These are phyloP conservation scores for Phanerochaete sordida DNA, from an alignment of 768 basidiomycete species.

Conservation along the genomic window DNA sequence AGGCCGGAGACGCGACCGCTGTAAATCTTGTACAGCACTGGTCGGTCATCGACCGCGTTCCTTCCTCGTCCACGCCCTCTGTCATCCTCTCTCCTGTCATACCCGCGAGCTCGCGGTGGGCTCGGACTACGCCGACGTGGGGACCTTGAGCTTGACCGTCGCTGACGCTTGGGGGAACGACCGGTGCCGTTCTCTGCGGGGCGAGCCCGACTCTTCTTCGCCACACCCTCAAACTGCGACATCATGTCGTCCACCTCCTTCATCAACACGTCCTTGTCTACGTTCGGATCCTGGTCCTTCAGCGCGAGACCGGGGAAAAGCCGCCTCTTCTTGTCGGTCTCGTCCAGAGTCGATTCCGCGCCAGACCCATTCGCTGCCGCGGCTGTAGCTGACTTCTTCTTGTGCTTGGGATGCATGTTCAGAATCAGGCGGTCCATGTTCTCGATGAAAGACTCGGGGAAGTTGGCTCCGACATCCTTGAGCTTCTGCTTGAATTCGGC, in stretches of 20 bases:
- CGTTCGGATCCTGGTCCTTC: slow-evolving; percentile 66
- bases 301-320: slow-evolving; percentile 89
- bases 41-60: slow-evolving; percentile 67
- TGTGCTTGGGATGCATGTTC: slow-evolving; percentile 94
- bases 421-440: slow-evolving; percentile 94
- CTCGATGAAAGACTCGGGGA: slow-evolving; percentile 87
- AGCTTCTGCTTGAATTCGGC: slow-evolving; percentile 81
- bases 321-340: slow-evolving; percentile 75
- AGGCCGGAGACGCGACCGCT: slow-evolving; percentile 78
- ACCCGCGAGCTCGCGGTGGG: slow-evolving; percentile 54
- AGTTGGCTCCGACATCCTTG: slow-evolving; percentile 71
- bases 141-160: slow-evolving; percentile 43
- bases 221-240: slow-evolving; percentile 64
- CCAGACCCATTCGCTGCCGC: slow-evolving; percentile 29
- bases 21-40: slow-evolving; percentile 94
- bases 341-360: slow-evolving; percentile 39
- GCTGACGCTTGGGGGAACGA: slow-evolving; percentile 55
- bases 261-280: slow-evolving; percentile 77
- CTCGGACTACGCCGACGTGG: slow-evolving; percentile 52
- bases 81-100: slow-evolving; percentile 39
- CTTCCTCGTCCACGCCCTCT: slow-evolving; percentile 36
- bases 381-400: slow-evolving; percentile 43
- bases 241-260: slow-evolving; percentile 90
- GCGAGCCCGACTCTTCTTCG: slow-evolving; percentile 52
- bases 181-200: slow-evolving; percentile 34